Evolutionary conservation across 1,284 basidiomycete species (phyloP).

Genomic region (Trametes sp.): DNA sequence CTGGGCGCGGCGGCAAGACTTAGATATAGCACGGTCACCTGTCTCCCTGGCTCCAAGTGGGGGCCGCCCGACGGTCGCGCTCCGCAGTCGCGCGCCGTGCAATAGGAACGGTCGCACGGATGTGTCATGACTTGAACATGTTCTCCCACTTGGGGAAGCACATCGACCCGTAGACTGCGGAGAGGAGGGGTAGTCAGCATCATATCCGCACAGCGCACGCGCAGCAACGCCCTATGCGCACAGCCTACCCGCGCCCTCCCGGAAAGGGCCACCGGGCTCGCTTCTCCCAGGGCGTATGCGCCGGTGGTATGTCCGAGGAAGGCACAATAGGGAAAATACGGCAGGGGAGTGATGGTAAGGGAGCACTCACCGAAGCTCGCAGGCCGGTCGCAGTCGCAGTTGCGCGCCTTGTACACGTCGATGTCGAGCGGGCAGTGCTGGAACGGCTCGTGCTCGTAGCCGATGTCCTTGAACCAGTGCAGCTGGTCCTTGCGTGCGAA

Average conservation of each 20-base stretch:
- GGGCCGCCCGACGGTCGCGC: background rate
- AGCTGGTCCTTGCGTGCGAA: conserved; percentile 69
- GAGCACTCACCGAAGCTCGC: conserved; percentile 55
- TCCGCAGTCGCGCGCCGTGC: background rate
- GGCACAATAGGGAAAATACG: too few species aligned
- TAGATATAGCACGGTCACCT: background rate
- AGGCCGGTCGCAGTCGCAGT: conserved; percentile 51
- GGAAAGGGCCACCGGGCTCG: too few species aligned
- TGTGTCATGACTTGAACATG: conserved; percentile 4
- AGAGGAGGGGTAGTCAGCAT: background rate
- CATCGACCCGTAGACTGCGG: background rate
- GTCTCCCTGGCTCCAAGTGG: background rate
- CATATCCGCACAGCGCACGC: background rate
- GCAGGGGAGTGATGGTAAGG: too few species aligned
- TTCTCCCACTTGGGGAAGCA: conserved; percentile 6
- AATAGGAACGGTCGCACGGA: background rate
- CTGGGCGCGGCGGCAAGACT: background rate
- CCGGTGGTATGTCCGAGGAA: background rate
- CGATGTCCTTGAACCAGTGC: conserved; percentile 73
- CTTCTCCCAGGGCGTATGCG: background rate
- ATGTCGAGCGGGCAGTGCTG: conserved; percentile 58
- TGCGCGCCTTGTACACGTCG: conserved; percentile 50
- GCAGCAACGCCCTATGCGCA: too few species aligned
- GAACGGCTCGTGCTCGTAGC: conserved; percentile 62
- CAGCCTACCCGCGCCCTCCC: too few species aligned